Percentiles rank a stretch among this genome's conserved stretches.
phyloP scores from a whole-genome alignment of 768 basidiomycete genomes.

The Galerina sulciceps region DNA sequence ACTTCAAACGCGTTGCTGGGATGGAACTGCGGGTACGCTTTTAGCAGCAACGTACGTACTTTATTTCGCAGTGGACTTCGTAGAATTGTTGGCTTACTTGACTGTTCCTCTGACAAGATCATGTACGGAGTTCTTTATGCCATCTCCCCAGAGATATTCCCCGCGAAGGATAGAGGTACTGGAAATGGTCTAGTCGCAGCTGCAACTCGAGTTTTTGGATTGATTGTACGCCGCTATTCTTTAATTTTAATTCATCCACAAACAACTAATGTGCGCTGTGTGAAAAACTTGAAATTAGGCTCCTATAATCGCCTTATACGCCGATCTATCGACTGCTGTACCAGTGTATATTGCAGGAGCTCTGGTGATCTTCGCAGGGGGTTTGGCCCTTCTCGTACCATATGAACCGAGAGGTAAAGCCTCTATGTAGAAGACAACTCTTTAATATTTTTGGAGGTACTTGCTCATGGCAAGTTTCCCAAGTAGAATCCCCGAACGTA shows the following conservation, averaged over 20 bases:
- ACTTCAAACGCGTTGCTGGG: conserved; percentile 70
- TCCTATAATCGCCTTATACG: conserved; percentile 73
- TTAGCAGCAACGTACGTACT: conserved; percentile 56
- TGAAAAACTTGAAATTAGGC: conserved; percentile 44
- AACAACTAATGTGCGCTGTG: background rate
- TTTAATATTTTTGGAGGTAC: too few relatives aligned
- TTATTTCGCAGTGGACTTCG: background rate
- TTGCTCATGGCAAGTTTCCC: too few relatives aligned
- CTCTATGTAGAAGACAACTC: conserved; percentile 47
- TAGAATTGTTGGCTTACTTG: background rate
- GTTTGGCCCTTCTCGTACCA: conserved; percentile 64
- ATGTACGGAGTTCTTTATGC: conserved; percentile 80
- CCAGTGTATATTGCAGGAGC: conserved; percentile 77
- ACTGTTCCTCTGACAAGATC: conserved; percentile 42
- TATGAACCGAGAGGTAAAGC: conserved; percentile 79
- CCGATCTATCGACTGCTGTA: conserved; percentile 62
- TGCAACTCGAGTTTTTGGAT: conserved; percentile 66
- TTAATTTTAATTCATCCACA: background rate
- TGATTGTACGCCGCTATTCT: conserved; percentile 50
- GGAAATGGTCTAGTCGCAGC: conserved; percentile 70
- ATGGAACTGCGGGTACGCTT: conserved; percentile 78
- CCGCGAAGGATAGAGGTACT: conserved; percentile 74
- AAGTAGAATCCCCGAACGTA: too few relatives aligned
- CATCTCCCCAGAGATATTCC: conserved; percentile 69
- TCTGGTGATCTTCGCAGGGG: conserved; percentile 63